These are phyloP conservation scores for Sorghum bicolor DNA, from an alignment of 176 grass and related monocot genomes.

Conservation along the genomic window DNA sequence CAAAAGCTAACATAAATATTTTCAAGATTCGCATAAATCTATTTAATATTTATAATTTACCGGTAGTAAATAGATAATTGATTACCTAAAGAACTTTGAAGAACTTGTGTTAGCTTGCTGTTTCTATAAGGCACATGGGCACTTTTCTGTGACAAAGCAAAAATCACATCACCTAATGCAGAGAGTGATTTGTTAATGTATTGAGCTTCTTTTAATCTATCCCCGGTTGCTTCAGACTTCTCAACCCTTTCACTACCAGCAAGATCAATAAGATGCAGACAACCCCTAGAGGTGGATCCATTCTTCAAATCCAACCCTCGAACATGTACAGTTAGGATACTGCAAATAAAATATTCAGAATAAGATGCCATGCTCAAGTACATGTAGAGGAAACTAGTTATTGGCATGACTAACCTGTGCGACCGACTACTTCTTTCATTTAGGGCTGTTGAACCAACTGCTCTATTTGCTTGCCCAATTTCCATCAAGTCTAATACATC, in stretches of 20 bases:
- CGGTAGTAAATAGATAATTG: not conserved
- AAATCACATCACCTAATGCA: constrained; percentile 91
- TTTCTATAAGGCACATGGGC: constrained; percentile 91
- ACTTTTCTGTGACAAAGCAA: constrained; percentile 80
- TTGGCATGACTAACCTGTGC: constrained; percentile 58
- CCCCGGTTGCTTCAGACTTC: constrained; percentile 83
- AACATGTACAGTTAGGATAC: constrained; percentile 92
- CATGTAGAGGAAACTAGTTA: not conserved
- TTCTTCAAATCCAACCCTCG: constrained; percentile 85
- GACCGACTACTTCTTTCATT: constrained; percentile 97
- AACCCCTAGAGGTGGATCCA: constrained; percentile 81
- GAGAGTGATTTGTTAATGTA: constrained; percentile 95
- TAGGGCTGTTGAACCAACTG: constrained; percentile 83
- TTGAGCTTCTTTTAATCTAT: constrained; percentile 93
- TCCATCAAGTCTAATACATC: constrained; percentile 94
- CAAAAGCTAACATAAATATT: constrained; percentile 12
- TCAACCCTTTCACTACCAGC: constrained; percentile 94
- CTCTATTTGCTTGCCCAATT: constrained; percentile 85
- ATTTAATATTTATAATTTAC: constrained; percentile 11
- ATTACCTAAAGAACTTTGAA: constrained; percentile 95
- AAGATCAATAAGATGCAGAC: constrained; percentile 91
- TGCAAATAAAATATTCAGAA: constrained; percentile 39
- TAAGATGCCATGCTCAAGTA: not conserved
- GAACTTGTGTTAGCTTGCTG: constrained; percentile 96
- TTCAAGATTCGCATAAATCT: not conserved